Evolutionary conservation across 2,329 filamentous ascomycete species (phyloP), one percentile per base, ranked within the genome.

Genomic region (Aspergillus versicolor): DNA sequence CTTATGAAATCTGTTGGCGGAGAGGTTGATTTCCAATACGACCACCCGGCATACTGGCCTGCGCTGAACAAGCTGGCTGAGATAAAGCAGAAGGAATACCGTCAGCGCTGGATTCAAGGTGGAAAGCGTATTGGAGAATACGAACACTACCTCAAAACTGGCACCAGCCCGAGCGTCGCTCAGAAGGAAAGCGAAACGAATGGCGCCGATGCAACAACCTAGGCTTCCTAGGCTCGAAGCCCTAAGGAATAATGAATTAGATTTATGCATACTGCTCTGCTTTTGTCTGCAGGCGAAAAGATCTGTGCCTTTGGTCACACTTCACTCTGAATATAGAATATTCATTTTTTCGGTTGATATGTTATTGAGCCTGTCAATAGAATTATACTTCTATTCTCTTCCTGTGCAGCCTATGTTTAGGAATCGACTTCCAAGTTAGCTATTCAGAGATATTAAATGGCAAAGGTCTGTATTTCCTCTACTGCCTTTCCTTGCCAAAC

Each of bases 21-120:
- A 57, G 84, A 90, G 49, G 84, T 96, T 60, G 84, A 92, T 58
- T 97, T 99, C 71, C 88, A 91, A 67, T 99, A 99, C 73, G 90
- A 96, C 68, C 94, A 99, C 76, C 77, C 82, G 1, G 75, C 81
- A 15, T 99, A 97, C 81, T 99, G 94, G 94, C 91, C 92, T 0
- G 88, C 90, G 1, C 81, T 99, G 59, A 85, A 86, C 66, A 82
- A 85, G 66, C 75, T 96, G 66, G 89, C 88, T 62, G 82, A 83
- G 17, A 81, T 88, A 72, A 85, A 84, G 63, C 83, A 85, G 48
- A 82, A 83, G 24, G 83, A 84, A 61, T 84, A 85, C 66, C 78
- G 77, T 61, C 80, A 84, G 65, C 81, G 92, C 54, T 99, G 94
- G 94, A 81, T 87, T 61, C 84, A 85, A 13, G 91, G 84, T 22